Evolutionary conservation across 1,284 basidiomycete genomes (phyloP), one percentile per base, ranked within the genome.

Genomic region (Apiotrichum mycotoxinovorans): DNA sequence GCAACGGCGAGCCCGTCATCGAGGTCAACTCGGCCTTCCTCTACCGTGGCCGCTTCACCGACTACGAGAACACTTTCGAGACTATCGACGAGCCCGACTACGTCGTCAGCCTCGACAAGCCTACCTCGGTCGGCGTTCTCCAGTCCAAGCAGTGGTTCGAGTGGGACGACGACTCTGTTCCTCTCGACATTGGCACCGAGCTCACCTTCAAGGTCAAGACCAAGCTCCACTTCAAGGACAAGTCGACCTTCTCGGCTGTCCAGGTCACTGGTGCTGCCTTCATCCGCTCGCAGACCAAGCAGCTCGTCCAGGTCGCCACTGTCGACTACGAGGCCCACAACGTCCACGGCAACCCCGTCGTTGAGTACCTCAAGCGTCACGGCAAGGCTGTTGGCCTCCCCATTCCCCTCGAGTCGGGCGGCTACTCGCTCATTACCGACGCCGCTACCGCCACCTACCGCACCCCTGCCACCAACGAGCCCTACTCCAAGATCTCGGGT

Each of bases 101-200:
- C 76, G 77, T 85, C 45, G 87, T 98, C 46, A 80, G 85, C 45
- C 72, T 97, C 64, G 80, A 82, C 53, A 86, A 83, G 33, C 87
- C 92, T 64, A 88, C 91, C 1, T 85, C 84, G 44, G 87, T 96
- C 62, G 91, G 92, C 51, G 91, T 98, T 20, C 80, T 98, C 17
- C 85, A 89, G 71, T 91, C 91, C 58, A 98, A 98, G 82, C 89
- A 95, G 74, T 98, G 96, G 95, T 95, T 98, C 78, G 86, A 88
- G 57, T 98, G 94, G 95, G 86, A 89, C 56, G 86, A 95, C 70
- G 86, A 89, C 54, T 81, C 85, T 10, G 83, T 85, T 60, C 86
- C 90, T 40, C 85, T 93, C 42, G 79, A 84, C 56, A 84, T 88
- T 14, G 92, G 91, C 42, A 88, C 88, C 43, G 84, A 83, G 3